Evolutionary conservation across 2,329 filamentous ascomycete species (phyloP).

Genomic region (Alternaria angustiovoidea): DNA sequence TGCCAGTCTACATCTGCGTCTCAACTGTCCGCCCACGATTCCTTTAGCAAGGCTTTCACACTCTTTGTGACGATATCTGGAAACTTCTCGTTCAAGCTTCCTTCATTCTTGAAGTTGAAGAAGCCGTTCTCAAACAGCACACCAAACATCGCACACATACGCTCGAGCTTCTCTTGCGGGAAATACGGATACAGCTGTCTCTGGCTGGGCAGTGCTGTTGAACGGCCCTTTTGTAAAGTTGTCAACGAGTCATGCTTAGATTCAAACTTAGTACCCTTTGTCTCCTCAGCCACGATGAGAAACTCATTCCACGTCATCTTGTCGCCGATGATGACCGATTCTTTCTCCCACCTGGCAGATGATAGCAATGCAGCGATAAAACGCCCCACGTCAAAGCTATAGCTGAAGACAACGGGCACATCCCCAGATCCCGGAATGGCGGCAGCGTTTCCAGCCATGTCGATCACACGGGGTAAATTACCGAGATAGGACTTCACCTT

Average conservation of each 20-base stretch:
- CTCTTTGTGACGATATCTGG: background rate
- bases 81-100: background rate
- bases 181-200: background rate
- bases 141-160: background rate
- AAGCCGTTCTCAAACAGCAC: background rate
- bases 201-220: background rate
- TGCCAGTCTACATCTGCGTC: background rate
- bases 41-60: background rate
- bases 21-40: background rate
- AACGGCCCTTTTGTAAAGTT: background rate
- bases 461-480: too few relatives aligned
- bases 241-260: background rate
- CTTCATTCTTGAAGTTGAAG: background rate
- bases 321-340: too few relatives aligned
- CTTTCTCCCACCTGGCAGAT: too few relatives aligned
- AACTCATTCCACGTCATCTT: too few relatives aligned
- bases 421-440: too few relatives aligned
- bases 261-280: background rate
- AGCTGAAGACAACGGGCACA: too few relatives aligned
- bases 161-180: background rate
- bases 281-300: too few relatives aligned
- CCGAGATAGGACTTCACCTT: too few relatives aligned
- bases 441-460: too few relatives aligned
- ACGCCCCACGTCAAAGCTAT: too few relatives aligned
- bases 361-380: too few relatives aligned